phyloP scores from a whole-genome alignment of 1,284 basidiomycete species.

The Fomitopsis betulina region DNA sequence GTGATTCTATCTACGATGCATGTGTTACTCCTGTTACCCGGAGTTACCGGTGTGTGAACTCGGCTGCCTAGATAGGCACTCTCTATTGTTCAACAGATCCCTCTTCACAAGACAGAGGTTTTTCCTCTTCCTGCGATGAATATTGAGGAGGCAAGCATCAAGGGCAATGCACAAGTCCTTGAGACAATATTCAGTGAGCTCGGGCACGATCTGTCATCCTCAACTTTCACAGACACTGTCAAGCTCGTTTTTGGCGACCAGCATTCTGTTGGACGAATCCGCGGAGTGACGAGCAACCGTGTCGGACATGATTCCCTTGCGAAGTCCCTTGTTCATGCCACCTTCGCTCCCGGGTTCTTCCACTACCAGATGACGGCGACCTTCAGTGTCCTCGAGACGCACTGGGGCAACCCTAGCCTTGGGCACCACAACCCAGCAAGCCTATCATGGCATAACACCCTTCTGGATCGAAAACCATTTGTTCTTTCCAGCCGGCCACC shows the following conservation, averaged over 20 bases:
- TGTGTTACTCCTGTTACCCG: no score
- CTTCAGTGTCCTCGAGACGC: slow-evolving; percentile 26
- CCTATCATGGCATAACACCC: slow-evolving; percentile 29
- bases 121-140: slow-evolving; percentile 31
- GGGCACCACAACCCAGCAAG: slow-evolving; percentile 25
- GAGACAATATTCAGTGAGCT: slow-evolving; percentile 25
- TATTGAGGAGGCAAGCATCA: slow-evolving; percentile 33
- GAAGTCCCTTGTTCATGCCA: slow-evolving; percentile 21
- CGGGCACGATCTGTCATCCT: neutral
- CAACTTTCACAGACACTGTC: neutral
- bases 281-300: slow-evolving; percentile 24
- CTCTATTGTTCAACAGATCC: no score
- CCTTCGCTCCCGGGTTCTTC: slow-evolving; percentile 33
- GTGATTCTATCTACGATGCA: no score
- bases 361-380: slow-evolving; percentile 33
- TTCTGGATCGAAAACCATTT: slow-evolving; percentile 28
- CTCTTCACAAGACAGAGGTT: slow-evolving; percentile 26
- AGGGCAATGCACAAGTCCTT: slow-evolving; percentile 32
- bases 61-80: no score
- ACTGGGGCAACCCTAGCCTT: slow-evolving; percentile 18
- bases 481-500: slow-evolving; percentile 27
- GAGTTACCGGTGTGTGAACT: no score
- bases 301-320: slow-evolving; percentile 31
- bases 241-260: slow-evolving; percentile 29
- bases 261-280: slow-evolving; percentile 32